Percentiles rank a stretch among this genome's conserved stretches.
phyloP scores from a whole-genome alignment of 768 basidiomycete genomes.

The Panellus pusillus region DNA sequence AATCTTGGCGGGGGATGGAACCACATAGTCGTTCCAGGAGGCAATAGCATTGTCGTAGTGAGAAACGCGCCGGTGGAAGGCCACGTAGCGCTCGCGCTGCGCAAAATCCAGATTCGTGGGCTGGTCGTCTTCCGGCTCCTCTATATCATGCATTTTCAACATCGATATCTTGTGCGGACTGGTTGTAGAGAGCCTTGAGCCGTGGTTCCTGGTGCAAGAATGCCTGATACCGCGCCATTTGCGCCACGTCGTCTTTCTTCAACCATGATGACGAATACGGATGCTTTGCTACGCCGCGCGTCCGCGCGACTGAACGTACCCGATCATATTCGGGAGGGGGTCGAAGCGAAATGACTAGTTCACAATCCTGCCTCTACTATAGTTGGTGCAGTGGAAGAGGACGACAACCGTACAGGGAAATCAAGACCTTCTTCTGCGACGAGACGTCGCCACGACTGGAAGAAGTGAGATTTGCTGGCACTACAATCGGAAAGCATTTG shows the following conservation, averaged over 20 bases:
- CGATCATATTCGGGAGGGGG: constrained; percentile 75
- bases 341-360: constrained; percentile 88
- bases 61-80: constrained; percentile 73
- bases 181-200: constrained; percentile 58
- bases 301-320: constrained; percentile 88
- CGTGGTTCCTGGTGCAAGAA: constrained; percentile 64
- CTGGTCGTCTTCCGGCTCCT: constrained; percentile 44
- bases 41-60: constrained; percentile 75
- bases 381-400: not conserved
- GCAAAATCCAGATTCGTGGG: constrained; percentile 50
- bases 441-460: constrained; percentile 75
- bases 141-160: constrained; percentile 35
- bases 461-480: not conserved
- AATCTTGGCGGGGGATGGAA: constrained; percentile 63
- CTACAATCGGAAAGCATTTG: constrained; percentile 6
- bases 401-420: constrained; percentile 60
- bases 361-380: constrained; percentile 58
- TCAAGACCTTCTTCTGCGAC: constrained; percentile 94
- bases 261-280: constrained; percentile 82
- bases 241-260: constrained; percentile 55
- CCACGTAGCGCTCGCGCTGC: constrained; percentile 71
- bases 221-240: constrained; percentile 56
- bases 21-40: constrained; percentile 77
- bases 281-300: constrained; percentile 74
- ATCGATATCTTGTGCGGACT: constrained; percentile 43